Evolutionary conservation across 1,139 yeast genomes (phyloP).

Genomic region (Suhomyces anneliseae): DNA sequence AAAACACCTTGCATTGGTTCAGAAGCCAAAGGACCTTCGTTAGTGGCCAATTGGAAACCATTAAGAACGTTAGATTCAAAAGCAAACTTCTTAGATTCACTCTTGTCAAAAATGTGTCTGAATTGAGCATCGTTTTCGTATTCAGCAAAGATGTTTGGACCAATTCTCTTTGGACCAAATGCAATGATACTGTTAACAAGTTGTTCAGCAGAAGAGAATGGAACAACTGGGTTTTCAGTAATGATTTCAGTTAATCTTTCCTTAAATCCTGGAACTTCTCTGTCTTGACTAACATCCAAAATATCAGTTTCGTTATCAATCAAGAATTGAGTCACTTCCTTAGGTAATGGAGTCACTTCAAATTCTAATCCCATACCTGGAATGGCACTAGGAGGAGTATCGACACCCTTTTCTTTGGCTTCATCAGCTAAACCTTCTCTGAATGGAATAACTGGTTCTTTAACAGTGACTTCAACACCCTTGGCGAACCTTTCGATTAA

Average conservation of each 20-base stretch:
- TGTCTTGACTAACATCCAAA: constrained; percentile 19
- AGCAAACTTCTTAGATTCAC: constrained; percentile 32
- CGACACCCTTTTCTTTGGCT: constrained; percentile 1
- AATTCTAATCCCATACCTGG: constrained; percentile 52
- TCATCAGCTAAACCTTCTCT: constrained; percentile 72
- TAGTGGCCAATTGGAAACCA: constrained; percentile 82
- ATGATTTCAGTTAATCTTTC: constrained; percentile 33
- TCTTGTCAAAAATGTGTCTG: constrained; percentile 25
- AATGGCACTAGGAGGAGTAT: constrained; percentile 16
- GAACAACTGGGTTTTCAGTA: constrained; percentile 20
- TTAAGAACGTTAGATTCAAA: constrained; percentile 69
- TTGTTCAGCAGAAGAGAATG: constrained; percentile 21
- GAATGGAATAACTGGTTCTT: constrained; percentile 94
- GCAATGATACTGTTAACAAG: constrained; percentile 52
- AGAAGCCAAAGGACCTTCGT: constrained; percentile 84
- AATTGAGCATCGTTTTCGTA: constrained; percentile 36
- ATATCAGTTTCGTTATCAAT: constrained; percentile 43
- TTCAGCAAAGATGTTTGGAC: constrained; percentile 76
- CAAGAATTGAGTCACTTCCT: constrained; percentile 50
- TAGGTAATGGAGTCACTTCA: constrained; percentile 60
- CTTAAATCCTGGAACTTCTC: constrained; percentile 26
- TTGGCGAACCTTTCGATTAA: constrained; percentile 84
- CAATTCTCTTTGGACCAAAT: constrained; percentile 77
- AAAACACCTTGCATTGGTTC: constrained; percentile 87
- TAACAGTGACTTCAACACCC: constrained; percentile 79